phyloP scores from a whole-genome alignment of 495 filamentous ascomycete species.

The Talaromyces adpressus region DNA sequence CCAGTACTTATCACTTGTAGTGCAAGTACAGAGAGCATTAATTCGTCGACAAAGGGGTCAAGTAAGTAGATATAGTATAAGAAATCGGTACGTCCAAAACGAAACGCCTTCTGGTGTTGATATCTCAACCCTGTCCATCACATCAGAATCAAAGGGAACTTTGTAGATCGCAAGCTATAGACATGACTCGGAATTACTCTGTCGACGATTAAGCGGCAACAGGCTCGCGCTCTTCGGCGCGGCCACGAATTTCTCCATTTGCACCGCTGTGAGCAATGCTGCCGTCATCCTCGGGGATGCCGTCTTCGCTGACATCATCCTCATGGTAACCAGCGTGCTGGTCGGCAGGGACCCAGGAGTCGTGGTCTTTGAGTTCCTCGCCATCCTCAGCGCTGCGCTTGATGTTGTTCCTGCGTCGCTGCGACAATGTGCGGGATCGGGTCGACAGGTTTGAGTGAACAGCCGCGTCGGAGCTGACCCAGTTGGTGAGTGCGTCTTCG shows the following conservation, averaged over 20 bases:
- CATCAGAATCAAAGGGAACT: background rate
- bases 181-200: background rate
- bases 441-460: slow-evolving; percentile 80
- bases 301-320: slow-evolving; percentile 58
- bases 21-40: background rate
- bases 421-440: slow-evolving; percentile 77
- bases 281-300: slow-evolving; percentile 44
- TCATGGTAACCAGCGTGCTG: slow-evolving; percentile 62
- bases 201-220: background rate
- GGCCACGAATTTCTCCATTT: slow-evolving; percentile 49
- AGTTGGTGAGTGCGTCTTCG: slow-evolving; percentile 94
- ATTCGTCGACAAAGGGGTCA: background rate
- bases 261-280: slow-evolving; percentile 48
- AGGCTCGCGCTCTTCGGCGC: slow-evolving; percentile 49
- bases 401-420: slow-evolving; percentile 67
- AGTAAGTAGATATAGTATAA: background rate
- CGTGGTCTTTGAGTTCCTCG: slow-evolving; percentile 78
- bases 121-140: background rate
- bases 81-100: background rate
- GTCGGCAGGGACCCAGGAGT: slow-evolving; percentile 81
- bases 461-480: slow-evolving; percentile 82
- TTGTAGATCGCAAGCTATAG: background rate
- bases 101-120: background rate
- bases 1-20: background rate
- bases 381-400: slow-evolving; percentile 68